Evolutionary conservation across 2,329 filamentous ascomycete species (phyloP), one percentile per base, ranked within the genome.

Genomic region (Chaetothyriales sp.): DNA sequence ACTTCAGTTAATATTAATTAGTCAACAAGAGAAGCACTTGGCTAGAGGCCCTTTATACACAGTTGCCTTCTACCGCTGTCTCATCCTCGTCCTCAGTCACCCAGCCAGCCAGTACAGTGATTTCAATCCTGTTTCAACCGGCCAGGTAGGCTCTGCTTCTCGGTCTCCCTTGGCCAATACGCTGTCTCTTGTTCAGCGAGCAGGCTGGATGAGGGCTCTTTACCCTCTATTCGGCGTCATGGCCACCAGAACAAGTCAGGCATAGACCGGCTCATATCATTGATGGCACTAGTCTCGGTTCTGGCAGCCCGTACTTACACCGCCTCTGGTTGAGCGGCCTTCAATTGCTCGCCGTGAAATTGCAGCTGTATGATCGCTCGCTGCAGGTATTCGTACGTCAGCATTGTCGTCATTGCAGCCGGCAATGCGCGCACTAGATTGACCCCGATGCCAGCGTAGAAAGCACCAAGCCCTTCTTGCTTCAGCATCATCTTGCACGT

Each of bases 351-450:
- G 15, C 58, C 58, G 32, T 79, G 75, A 52, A 71, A 68, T 60
- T 80, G 77, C 50, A 79, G 57, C 50, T 67, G 69, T 48, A 71
- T 70, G 50, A 80, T 71, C 15, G 70, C 64, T 53, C 75, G 75
- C 57, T 75, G 74, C 52, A 83, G 65, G 58, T 83, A 92, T 69
- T 98, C 92, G 64, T 95, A 98, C 10, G 90, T 96, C 64, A 96
- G 75, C 83, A 98, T 93, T 2, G 92, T 98, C 22, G 94, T 95
- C 62, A 94, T 94, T 18, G 92, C 90, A 19, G 92, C 88, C 28
- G 92, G 92, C 10, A 98, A 83, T 6, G 92, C 92, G 51, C 92
- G 79, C 74, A 96, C 87, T 80, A 98, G 86, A 69, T 98, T 98
- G 47, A 90, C 95, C 39, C 92, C 92, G 74, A 98, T 87, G 36